A percentile compares a stretch with the other conserved stretches of the same genome.
These are phyloP conservation scores for Neopestalotiopsis sp. DNA, from an alignment of 2,329 filamentous ascomycete species.

Conservation along the genomic window DNA sequence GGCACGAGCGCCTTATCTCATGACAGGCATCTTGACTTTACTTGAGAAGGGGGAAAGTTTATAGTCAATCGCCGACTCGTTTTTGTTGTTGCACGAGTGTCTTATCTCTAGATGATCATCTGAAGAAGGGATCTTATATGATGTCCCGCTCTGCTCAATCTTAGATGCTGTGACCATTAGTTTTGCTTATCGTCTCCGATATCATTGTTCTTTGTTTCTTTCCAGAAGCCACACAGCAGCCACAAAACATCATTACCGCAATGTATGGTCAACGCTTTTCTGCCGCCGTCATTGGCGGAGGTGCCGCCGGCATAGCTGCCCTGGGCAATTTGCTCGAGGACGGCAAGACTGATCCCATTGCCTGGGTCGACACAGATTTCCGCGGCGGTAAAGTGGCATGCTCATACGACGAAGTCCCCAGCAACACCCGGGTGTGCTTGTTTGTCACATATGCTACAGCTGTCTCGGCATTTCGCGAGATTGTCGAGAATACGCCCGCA, in stretches of 20 bases:
- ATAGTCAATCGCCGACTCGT: constrained; percentile 4
- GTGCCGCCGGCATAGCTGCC: constrained; percentile 7
- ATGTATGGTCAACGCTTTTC: neutral
- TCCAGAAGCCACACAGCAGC: neutral
- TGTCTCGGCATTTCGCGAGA: constrained; percentile 55
- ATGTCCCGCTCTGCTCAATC: neutral
- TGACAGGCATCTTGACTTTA: neutral
- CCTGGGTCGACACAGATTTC: constrained; percentile 1
- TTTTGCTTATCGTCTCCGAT: neutral
- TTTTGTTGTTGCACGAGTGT: neutral
- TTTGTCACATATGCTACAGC: constrained; percentile 64
- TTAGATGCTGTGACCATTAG: neutral
- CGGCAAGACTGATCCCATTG: neutral
- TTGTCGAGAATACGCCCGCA: constrained; percentile 51
- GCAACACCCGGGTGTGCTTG: constrained; percentile 65
- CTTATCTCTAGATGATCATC: neutral
- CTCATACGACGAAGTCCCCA: constrained; percentile 65
- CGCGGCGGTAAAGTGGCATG: constrained; percentile 51
- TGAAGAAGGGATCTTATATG: neutral
- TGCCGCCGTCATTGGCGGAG: neutral
- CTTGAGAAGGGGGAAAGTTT: neutral
- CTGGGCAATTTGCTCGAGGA: neutral
- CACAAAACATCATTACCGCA: neutral
- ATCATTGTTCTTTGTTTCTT: neutral
- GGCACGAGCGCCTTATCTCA: neutral